Base-by-base conservation (phyloP, 768 basidiomycete genomes). In the Mycena leptocephala region DNA sequence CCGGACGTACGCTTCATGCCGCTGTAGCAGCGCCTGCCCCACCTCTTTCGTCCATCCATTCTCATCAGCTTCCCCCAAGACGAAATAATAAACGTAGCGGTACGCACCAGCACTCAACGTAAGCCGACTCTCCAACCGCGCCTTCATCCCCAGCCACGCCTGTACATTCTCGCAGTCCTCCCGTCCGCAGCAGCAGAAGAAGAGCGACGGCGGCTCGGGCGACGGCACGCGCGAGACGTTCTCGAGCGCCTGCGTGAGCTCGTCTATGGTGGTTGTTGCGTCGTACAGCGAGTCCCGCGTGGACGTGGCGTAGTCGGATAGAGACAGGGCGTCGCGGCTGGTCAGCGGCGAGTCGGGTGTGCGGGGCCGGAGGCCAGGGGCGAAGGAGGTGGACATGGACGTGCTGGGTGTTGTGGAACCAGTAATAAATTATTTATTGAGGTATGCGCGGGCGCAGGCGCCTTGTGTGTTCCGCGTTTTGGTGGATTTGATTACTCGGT, bases 1-100 rank as follows among this genome's bases (percentile, higher is more conserved):
- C 61, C 93, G 91, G 33, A 96, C 92, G 83, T 95, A 96, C 4
- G 94, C 95, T 85, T 97, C 97, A 82, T 97, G 96, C 74, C 94
- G 88, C 80, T 95, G 93, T 61, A 98, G 84, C 59, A 98, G 85
- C 5, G 97, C 97, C 83, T 97, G 95, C 16, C 97, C 97, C 33
- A 98, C 94, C 89, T 97, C 96, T 96, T n/a, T n/a, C n/a, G 78
- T 32, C 72, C 62, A 28, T 22, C 6, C 9, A n/a, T n/a, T n/a
- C n/a, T n/a, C n/a, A 16, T 63, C 39, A 63, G 39, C 14, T 39
- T 41, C 14, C 3, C 9, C 13, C 55, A 39, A 39, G 3, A 9
- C 37, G 26, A 28, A 20, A 26, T 32, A 22, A 8, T 26, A 26
- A 28, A 56, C n/a, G n/a, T n/a, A n/a, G n/a, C n/a, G n/a, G 9